These are phyloP conservation scores for button mushroom (Agaricus bisporus) DNA, from an alignment of 768 basidiomycete genomes.

Conservation along the genomic window DNA sequence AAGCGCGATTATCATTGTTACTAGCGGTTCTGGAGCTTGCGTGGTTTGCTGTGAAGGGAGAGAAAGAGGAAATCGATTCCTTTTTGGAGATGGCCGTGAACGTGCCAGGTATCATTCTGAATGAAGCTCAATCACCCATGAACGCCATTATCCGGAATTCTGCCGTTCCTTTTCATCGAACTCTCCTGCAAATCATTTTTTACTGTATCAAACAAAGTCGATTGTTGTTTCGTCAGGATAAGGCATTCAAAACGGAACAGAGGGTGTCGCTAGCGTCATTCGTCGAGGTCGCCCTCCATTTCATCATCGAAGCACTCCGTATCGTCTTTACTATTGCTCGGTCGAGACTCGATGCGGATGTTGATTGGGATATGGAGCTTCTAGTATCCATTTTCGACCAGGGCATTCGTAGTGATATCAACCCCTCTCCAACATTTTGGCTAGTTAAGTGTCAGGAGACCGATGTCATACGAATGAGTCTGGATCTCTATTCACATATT, in stretches of 20 bases:
- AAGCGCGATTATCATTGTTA: conserved; percentile 65
- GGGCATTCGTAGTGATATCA: conserved; percentile 64
- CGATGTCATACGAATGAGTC: conserved; percentile 67
- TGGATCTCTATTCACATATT: conserved; percentile 64
- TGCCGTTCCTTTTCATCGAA: conserved; percentile 70
- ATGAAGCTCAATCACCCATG: conserved; percentile 67
- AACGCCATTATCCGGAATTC: conserved; percentile 64
- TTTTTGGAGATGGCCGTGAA: conserved; percentile 60
- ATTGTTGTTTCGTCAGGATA: conserved; percentile 39
- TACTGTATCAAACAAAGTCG: conserved; percentile 66
- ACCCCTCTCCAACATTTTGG: conserved; percentile 69
- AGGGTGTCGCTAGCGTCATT: conserved; percentile 52
- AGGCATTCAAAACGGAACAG: conserved; percentile 52
- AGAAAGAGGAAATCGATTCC: conserved; percentile 44
- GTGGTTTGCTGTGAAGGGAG: conserved; percentile 63
- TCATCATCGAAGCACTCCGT: conserved; percentile 64
- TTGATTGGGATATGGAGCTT: conserved; percentile 78
- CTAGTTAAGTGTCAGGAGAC: conserved; percentile 74
- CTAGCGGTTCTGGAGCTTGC: conserved; percentile 74
- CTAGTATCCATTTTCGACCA: conserved; percentile 81
- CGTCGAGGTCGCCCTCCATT: conserved; percentile 53
- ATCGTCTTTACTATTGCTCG: conserved; percentile 62
- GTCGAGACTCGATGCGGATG: conserved; percentile 48
- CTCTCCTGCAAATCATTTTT: conserved; percentile 74
- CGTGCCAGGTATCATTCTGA: conserved; percentile 60